Evolutionary conservation across 306 rosid genomes (phyloP).

Genomic region (apple (Malus domestica)): DNA sequence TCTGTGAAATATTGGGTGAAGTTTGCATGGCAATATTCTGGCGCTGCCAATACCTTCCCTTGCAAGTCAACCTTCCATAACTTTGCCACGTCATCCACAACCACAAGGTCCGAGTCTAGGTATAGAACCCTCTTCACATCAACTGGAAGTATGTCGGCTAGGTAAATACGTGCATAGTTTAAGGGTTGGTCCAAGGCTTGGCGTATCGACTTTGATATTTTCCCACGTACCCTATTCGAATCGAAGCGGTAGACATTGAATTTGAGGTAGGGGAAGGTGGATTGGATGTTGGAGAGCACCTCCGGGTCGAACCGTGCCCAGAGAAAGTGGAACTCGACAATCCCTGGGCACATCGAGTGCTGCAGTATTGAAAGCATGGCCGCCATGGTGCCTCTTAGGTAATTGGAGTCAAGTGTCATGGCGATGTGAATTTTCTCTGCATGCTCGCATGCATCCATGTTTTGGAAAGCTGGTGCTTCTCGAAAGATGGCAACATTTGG

Average conservation of each 20-base stretch:
- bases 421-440: conserved; percentile 53
- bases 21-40: conserved; percentile 77
- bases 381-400: conserved; percentile 76
- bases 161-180: conserved; percentile 73
- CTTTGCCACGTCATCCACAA: conserved; percentile 65
- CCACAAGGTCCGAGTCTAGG: conserved; percentile 72
- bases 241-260: conserved; percentile 62
- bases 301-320: conserved; percentile 58
- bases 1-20: conserved; percentile 61
- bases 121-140: conserved; percentile 62
- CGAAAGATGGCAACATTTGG: conserved; percentile 37
- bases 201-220: conserved; percentile 69
- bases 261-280: conserved; percentile 74
- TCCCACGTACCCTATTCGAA: conserved; percentile 54
- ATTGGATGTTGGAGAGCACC: conserved; percentile 51
- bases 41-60: conserved; percentile 73
- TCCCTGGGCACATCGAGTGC: conserved; percentile 73
- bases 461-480: conserved; percentile 70
- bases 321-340: conserved; percentile 63
- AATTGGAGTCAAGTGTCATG: conserved; percentile 83
- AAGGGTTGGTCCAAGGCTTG: conserved; percentile 80
- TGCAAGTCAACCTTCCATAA: conserved; percentile 72
- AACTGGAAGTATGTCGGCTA: conserved; percentile 53
- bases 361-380: conserved; percentile 70
- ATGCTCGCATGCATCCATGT: conserved; percentile 40